These are phyloP conservation scores for Friedmanniomyces simplex DNA, from an alignment of 495 filamentous ascomycete species.

Conservation along the genomic window DNA sequence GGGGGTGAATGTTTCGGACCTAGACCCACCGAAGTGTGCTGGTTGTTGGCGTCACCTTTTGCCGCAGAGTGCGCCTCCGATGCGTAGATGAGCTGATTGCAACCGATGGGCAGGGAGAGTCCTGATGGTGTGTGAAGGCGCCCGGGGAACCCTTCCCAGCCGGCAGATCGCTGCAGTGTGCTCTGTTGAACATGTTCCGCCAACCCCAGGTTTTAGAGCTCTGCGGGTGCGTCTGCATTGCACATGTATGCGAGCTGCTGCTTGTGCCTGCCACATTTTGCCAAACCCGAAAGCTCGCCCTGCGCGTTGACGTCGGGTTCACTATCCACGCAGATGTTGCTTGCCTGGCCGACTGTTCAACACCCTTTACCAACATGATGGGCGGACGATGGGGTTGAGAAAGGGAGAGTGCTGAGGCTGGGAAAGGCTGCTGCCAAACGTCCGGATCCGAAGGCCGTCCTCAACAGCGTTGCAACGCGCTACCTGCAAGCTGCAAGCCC, in stretches of 20 bases:
- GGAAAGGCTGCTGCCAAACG: not conserved
- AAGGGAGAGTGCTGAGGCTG: not conserved
- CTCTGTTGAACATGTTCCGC: not conserved
- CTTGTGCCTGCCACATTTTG: not conserved
- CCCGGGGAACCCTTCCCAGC: conserved; percentile 1
- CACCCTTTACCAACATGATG: not conserved
- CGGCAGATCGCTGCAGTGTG: conserved; percentile 3
- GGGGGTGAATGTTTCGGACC: too few species aligned
- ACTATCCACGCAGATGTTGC: not conserved
- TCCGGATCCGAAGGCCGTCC: not conserved
- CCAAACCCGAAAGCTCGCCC: not conserved
- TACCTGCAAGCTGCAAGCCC: conserved; percentile 4
- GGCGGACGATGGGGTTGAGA: not conserved
- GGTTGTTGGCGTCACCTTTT: not conserved
- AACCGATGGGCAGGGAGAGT: not conserved
- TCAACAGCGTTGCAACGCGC: not conserved
- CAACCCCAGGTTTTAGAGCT: conserved; percentile 14
- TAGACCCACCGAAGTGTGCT: not conserved
- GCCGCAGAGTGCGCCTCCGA: not conserved
- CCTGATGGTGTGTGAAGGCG: not conserved
- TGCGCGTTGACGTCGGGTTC: not conserved
- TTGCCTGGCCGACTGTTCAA: not conserved
- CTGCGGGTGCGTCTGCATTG: not conserved
- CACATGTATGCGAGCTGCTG: not conserved
- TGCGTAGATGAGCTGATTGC: too few species aligned